Evolutionary conservation across 75 land plant genomes (phyloP).

Genomic region (Ceratopteris richardii): DNA sequence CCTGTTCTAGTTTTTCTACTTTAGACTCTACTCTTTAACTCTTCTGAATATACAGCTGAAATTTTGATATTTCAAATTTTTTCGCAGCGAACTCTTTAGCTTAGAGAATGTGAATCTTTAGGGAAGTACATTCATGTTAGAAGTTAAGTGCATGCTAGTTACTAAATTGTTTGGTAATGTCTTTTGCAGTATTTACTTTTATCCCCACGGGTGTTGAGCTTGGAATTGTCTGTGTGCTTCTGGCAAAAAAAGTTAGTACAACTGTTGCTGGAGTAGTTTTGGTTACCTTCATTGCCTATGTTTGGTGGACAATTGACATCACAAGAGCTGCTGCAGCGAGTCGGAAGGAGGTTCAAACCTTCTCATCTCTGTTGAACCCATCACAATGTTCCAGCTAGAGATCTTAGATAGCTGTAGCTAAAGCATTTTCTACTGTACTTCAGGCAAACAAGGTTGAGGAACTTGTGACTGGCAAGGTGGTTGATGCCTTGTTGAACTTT

Average conservation of each 20-base stretch:
- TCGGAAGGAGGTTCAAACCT: constrained; percentile 31
- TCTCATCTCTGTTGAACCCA: not conserved
- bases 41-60: too few relatives aligned
- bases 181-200: constrained; percentile 28
- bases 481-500: constrained; percentile 39
- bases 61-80: too few relatives aligned
- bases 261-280: constrained; percentile 27
- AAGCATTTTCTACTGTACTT: not conserved
- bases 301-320: constrained; percentile 28
- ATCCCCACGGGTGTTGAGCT: constrained; percentile 32
- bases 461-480: constrained; percentile 35
- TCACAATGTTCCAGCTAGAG: not conserved
- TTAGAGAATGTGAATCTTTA: too few relatives aligned
- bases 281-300: constrained; percentile 29
- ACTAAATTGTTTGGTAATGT: too few relatives aligned
- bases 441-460: constrained; percentile 42
- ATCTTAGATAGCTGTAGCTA: too few relatives aligned
- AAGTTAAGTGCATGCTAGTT: too few relatives aligned
- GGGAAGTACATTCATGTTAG: too few relatives aligned
- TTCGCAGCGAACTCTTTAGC: too few relatives aligned
- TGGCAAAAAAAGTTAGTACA: constrained; percentile 32
- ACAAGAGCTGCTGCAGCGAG: constrained; percentile 31
- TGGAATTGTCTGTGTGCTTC: constrained; percentile 27
- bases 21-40: too few relatives aligned
- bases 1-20: too few relatives aligned